Evolutionary conservation across 176 grass and related monocot species (phyloP).

Genomic region (Carex littledalei): DNA sequence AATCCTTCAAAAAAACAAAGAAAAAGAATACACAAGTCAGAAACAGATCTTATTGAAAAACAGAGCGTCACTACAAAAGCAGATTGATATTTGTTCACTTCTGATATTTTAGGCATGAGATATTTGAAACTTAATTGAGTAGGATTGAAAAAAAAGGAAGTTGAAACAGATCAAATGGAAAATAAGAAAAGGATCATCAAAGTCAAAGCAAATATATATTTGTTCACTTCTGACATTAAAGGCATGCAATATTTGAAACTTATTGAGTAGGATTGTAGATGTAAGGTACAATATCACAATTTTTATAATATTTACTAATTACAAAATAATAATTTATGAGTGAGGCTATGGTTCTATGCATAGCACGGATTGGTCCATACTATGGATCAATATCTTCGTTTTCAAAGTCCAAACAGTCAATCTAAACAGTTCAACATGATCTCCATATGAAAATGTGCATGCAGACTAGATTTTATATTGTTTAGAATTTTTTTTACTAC

Average conservation of each 20-base stretch:
- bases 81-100: background rate
- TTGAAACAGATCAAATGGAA: background rate
- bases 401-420: no score
- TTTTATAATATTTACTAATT: background rate
- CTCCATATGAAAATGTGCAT: no score
- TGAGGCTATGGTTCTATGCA: no score
- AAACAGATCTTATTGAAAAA: background rate
- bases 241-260: background rate
- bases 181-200: background rate
- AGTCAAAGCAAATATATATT: background rate
- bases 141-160: background rate
- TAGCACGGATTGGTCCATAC: no score
- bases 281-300: background rate
- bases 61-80: background rate
- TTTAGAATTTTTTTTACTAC: no score
- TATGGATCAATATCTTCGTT: no score
- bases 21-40: background rate
- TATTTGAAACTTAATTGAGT: constrained; percentile 3
- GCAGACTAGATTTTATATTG: no score
- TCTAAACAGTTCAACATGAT: no score
- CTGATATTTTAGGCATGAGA: background rate
- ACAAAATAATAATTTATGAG: background rate
- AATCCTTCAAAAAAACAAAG: constrained; percentile 50
- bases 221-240: background rate
- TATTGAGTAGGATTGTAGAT: background rate